A percentile compares a stretch with the other conserved stretches of the same genome.
Evolutionary conservation across 345 rosid genomes (phyloP).

Genomic region (Populus nigra): DNA sequence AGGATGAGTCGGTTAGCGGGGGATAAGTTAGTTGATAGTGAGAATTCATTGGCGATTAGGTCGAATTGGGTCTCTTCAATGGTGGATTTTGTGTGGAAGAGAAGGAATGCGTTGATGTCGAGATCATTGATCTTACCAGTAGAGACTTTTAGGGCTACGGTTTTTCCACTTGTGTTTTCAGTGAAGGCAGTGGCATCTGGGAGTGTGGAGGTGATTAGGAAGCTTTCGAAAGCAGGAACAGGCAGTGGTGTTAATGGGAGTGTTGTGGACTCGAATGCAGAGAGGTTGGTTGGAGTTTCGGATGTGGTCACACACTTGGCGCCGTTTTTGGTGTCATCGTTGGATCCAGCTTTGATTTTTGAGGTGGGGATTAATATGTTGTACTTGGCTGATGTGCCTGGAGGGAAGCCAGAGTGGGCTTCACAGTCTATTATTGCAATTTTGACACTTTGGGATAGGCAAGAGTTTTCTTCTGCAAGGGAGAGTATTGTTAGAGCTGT

Average conservation of each 20-base stretch:
- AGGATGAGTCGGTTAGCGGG: constrained; percentile 94
- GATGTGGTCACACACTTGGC: constrained; percentile 86
- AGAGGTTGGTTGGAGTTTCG: constrained; percentile 81
- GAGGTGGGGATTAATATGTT: constrained; percentile 96
- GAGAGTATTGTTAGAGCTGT: constrained; percentile 97
- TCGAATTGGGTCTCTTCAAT: constrained; percentile 88
- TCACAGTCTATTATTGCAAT: constrained; percentile 88
- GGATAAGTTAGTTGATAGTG: constrained; percentile 92
- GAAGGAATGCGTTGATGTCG: constrained; percentile 71
- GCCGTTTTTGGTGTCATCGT: constrained; percentile 84
- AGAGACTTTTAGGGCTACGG: constrained; percentile 82
- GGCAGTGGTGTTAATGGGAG: constrained; percentile 33
- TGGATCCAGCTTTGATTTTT: constrained; percentile 91
- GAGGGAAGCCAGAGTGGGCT: constrained; percentile 99
- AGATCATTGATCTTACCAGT: constrained; percentile 83
- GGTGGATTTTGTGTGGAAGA: constrained; percentile 83
- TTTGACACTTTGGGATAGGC: constrained; percentile 97
- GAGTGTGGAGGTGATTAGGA: constrained; percentile 65
- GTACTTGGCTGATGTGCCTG: constrained; percentile 93
- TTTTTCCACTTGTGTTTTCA: constrained; percentile 78
- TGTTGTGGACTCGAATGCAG: constrained; percentile 69
- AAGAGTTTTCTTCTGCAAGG: constrained; percentile 96
- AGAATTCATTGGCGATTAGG: constrained; percentile 83
- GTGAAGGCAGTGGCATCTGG: constrained; percentile 93
- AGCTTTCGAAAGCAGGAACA: constrained; percentile 54